Evolutionary conservation across 116 monocot species (phyloP), one percentile per base, ranked within the genome.

Genomic region (Trichopus zeylanicus): DNA sequence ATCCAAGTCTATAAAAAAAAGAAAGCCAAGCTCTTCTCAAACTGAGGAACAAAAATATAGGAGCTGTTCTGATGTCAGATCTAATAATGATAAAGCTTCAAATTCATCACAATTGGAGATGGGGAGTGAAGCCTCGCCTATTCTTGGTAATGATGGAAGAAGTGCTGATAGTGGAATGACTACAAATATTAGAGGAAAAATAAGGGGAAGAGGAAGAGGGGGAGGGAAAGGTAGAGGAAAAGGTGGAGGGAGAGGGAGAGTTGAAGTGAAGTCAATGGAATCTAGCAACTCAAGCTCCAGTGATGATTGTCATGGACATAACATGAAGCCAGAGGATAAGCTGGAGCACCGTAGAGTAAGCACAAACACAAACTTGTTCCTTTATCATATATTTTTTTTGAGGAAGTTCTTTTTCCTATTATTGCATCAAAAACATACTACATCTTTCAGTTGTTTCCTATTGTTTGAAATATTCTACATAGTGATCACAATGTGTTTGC

Each of bases 281-380:
- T 30, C 35, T 48, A 24, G 53, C 12, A 69, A 75, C 62, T 38
- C 33, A 57, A 53, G 31, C 67, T 72, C 80, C 54, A 51, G 54
- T 46, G 76, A 59, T 56, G 58, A 60, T 64, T 47, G 29, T 5
- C 27, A 32, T 52, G 53, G 46, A 15, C 60, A 56, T n/a, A 11
- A 30, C 32, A 31, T 60, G 48, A 32, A 39, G 12, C 32, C 59
- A 46, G 62, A 75, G 30, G 35, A 58, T 31, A 32, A 33, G 30
- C 21, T 68, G 37, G 58, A 64, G 49, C 32, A 78, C 54, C 83
- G 86, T 20, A 73, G 81, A 78, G 86, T 89, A 81, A 83, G 69
- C 57, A 71, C 49, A 27, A 42, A 13, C 4, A 24, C 32, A 3
- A 9, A 21, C 27, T 11, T 35, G 3, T 57, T 56, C 35, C 22